Evolutionary conservation across 2,329 filamentous ascomycete species (phyloP).

Genomic region (Trichoderma asperellum): DNA sequence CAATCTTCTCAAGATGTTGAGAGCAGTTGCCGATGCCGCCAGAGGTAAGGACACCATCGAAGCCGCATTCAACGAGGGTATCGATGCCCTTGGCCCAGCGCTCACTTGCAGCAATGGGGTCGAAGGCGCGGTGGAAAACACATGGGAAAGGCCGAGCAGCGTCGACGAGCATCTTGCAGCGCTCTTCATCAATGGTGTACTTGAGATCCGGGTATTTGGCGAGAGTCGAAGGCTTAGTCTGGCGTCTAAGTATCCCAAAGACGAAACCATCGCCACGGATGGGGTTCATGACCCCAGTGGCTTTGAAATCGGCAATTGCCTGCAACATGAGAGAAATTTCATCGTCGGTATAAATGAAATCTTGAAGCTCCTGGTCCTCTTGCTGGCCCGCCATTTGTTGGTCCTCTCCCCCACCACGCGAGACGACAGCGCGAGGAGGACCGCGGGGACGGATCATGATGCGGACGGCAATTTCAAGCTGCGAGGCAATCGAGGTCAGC

Average conservation of each 20-base stretch:
- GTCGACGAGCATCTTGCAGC: slow-evolving; percentile 47
- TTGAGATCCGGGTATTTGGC: slow-evolving; percentile 19
- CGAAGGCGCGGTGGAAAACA: slow-evolving; percentile 62
- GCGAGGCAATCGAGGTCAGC: slow-evolving; percentile 39
- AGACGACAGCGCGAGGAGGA: slow-evolving; percentile 22
- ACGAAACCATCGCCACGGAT: slow-evolving; percentile 59
- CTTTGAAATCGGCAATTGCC: slow-evolving; percentile 46
- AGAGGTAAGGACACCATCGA: slow-evolving; percentile 57
- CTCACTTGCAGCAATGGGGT: slow-evolving; percentile 46
- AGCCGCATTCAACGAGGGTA: slow-evolving; percentile 49
- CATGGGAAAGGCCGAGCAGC: slow-evolving; percentile 49
- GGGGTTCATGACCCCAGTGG: slow-evolving; percentile 43
- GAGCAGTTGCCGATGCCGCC: slow-evolving; percentile 51
- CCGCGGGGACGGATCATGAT: slow-evolving; percentile 59
- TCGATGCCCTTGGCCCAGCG: slow-evolving; percentile 37
- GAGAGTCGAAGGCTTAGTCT: slow-evolving; percentile 17
- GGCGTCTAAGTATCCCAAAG: slow-evolving; percentile 51
- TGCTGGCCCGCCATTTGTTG: background rate
- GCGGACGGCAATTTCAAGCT: slow-evolving; percentile 48
- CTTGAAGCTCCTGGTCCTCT: slow-evolving; percentile 32
- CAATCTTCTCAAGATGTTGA: slow-evolving; percentile 46
- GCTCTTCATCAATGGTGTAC: slow-evolving; percentile 46
- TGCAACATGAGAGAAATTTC: slow-evolving; percentile 52
- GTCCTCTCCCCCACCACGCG: background rate
- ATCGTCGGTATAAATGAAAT: slow-evolving; percentile 54